A percentile compares a stretch with the other conserved stretches of the same genome.
phyloP scores from a whole-genome alignment of 495 filamentous ascomycete genomes.

The Aspergillus funiculosus region DNA sequence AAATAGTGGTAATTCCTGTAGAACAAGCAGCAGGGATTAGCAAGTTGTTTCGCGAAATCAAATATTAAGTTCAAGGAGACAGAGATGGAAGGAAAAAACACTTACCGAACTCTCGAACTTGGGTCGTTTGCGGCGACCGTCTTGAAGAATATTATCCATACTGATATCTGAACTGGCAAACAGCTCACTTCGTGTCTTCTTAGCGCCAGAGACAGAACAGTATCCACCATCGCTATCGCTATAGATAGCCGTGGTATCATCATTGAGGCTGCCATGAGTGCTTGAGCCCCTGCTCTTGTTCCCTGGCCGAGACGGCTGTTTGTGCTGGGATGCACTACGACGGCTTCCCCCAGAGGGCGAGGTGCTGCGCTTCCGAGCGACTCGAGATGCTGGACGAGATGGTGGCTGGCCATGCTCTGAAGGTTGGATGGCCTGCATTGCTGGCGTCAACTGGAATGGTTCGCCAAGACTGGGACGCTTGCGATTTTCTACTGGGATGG shows the following conservation, averaged over 20 bases:
- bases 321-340: conserved; percentile 75
- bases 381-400: conserved; percentile 59
- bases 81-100: not conserved
- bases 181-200: conserved; percentile 68
- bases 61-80: too few relatives aligned
- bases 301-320: conserved; percentile 57
- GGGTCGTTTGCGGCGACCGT: conserved; percentile 87
- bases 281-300: conserved; percentile 64
- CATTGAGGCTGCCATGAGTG: conserved; percentile 57
- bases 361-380: conserved; percentile 70
- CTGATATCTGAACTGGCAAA: conserved; percentile 95
- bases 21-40: conserved; percentile 16
- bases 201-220: conserved; percentile 62
- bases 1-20: conserved; percentile 88
- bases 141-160: conserved; percentile 95
- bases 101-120: conserved; percentile 98
- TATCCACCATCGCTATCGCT: conserved; percentile 77
- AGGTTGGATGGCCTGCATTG: conserved; percentile 41
- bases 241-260: conserved; percentile 62
- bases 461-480: conserved; percentile 50
- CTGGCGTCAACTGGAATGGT: conserved; percentile 52
- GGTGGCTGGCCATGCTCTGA: conserved; percentile 52
- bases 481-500: conserved; percentile 37
- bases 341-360: conserved; percentile 74
- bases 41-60: conserved; percentile 4